Evolutionary conservation across 2,329 filamentous ascomycete genomes (phyloP).

Genomic region (Nemania diffusa): DNA sequence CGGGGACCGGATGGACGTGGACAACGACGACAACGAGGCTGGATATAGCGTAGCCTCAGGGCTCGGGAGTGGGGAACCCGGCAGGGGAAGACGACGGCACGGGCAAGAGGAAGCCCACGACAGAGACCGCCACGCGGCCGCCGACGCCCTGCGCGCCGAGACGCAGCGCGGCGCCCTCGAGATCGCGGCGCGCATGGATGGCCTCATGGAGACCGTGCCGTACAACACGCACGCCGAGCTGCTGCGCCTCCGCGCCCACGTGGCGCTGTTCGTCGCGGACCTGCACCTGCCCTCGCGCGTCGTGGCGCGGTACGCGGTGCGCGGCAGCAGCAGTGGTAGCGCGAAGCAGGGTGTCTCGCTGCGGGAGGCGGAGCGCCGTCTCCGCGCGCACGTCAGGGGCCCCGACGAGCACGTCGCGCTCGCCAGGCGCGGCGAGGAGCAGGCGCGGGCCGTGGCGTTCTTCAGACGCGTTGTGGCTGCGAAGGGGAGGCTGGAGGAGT

Average conservation of each 20-base stretch:
- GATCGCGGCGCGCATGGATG: conserved; percentile 76
- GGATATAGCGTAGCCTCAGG: conserved; percentile 25
- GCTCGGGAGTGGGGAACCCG: conserved; percentile 5
- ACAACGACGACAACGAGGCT: conserved; percentile 35
- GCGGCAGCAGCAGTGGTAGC: neutral
- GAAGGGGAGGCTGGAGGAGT: conserved; percentile 49
- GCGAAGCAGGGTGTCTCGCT: conserved; percentile 24
- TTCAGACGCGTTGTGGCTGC: conserved; percentile 53
- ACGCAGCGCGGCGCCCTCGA: conserved; percentile 69
- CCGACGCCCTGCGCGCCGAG: conserved; percentile 57
- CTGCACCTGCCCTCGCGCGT: conserved; percentile 61
- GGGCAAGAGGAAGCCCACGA: conserved; percentile 31
- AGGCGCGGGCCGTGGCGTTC: conserved; percentile 50
- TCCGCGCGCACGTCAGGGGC: conserved; percentile 28
- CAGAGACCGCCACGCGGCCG: conserved; percentile 43
- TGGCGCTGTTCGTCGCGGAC: conserved; percentile 80
- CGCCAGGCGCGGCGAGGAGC: conserved; percentile 50
- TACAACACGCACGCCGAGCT: conserved; percentile 75
- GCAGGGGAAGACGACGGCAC: conserved; percentile 24
- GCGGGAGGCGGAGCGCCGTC: conserved; percentile 39
- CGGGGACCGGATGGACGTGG: conserved; percentile 37
- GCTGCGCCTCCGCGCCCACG: conserved; percentile 76
- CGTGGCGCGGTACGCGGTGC: conserved; percentile 16
- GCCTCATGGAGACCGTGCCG: conserved; percentile 73
- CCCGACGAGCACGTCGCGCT: conserved; percentile 47